Base-by-base conservation (phyloP, 2,329 filamentous ascomycete genomes). In the Ilyonectria mors-panacis region DNA sequence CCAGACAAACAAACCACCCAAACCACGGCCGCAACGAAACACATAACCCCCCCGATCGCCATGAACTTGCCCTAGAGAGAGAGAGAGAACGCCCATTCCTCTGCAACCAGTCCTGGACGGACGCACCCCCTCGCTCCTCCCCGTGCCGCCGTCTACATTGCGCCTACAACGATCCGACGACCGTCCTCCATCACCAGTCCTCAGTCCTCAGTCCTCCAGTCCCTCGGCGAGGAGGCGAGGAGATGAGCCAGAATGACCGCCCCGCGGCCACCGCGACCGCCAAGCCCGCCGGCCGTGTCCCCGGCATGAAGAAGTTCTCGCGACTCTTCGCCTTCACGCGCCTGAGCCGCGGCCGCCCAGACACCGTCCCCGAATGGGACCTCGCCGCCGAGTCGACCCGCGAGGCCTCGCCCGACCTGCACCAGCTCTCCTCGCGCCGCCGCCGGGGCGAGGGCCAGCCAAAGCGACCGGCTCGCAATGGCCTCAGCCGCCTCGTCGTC, bases 221-320 rank as follows among this genome's bases (percentile, higher is more conserved):
- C 26, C 26, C 26, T 26, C 26, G 26, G 26, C 26, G 26, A 26
- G 59, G 59, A n/a, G 19, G 59, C 47, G n/a, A 57, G 59, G 70
- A 70, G 44, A 75, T 75, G 73, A 75, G 71, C 73, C 68, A 73
- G 59, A 68, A 75, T 75, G 73, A 67, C 67, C 65, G 68, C 33
- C 58, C 73, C 67, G 73, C 72, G 70, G 69, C 73, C 57, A 67
- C 63, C 19, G 63, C 70, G 58, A 69, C 63, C 21, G 65, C 73
- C 59, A 74, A 67, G 59, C 65, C 73, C 39, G 58, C 71, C 28
- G 63, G 59, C 59, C 45, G 53, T 8, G 59, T 62, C n/a, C 56
- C 62, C 26, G 71, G 68, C 55, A 80, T 81, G 77, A 81, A 79
- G 72, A 81, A 81, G 69, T 76, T 81, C 59, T 79, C 79, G 54